phyloP scores from a whole-genome alignment of 1,284 basidiomycete species.

The Ustilago esculenta region DNA sequence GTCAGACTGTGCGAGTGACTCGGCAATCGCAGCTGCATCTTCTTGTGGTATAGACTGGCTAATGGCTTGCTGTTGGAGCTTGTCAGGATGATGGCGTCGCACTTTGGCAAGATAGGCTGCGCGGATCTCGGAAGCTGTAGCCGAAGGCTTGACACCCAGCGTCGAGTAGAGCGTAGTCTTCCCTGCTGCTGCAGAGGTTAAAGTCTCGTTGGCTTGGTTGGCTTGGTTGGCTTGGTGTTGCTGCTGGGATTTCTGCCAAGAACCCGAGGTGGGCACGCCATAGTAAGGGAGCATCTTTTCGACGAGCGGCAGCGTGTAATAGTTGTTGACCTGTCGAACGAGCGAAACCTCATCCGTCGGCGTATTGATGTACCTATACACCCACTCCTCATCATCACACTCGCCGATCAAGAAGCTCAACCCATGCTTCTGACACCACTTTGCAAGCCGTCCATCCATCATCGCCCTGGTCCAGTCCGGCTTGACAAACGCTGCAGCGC shows the following conservation, averaged over 20 bases:
- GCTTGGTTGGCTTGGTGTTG: too few species aligned
- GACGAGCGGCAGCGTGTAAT: constrained; percentile 38
- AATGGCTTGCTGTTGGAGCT: constrained; percentile 36
- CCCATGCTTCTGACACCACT: constrained; percentile 32
- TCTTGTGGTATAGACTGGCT: background rate
- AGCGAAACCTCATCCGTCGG: constrained; percentile 17
- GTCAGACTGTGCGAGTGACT: constrained; percentile 13
- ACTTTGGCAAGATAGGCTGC: constrained; percentile 43
- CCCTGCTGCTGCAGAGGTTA: background rate
- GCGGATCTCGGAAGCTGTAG: constrained; percentile 27
- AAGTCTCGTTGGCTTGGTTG: too few species aligned
- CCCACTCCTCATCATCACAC: constrained; percentile 38
- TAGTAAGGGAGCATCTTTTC: constrained; percentile 35
- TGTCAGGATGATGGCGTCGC: constrained; percentile 40
- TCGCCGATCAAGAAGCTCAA: constrained; percentile 40
- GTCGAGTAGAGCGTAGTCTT: constrained; percentile 13
- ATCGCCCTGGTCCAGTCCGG: constrained; percentile 34
- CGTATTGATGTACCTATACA: constrained; percentile 46
- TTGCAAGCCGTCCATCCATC: constrained; percentile 37
- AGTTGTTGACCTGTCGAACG: constrained; percentile 43
- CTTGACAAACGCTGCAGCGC: constrained; percentile 27
- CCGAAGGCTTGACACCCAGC: constrained; percentile 24
- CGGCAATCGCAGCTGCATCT: constrained; percentile 8
- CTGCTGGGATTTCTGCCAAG: background rate
- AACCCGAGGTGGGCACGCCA: constrained; percentile 1